Conservation (phyloP, 2,329 filamentous ascomycete genomes). For the Xylaria sp. region DNA sequence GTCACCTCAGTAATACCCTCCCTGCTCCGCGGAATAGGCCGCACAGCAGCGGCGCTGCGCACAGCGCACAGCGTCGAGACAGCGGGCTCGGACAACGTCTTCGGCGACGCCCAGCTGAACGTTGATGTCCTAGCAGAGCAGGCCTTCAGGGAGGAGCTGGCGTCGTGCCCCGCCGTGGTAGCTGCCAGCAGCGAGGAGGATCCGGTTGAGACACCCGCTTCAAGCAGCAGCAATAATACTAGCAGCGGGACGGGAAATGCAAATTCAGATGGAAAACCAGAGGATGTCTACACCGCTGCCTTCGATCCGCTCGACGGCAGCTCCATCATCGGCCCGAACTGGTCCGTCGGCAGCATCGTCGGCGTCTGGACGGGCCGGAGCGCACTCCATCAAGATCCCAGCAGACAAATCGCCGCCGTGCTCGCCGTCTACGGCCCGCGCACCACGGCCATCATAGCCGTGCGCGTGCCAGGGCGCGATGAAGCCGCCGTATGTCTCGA, state of each 20-base stretch:
- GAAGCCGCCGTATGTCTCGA: slow-evolving; percentile 60
- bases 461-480: slow-evolving; percentile 57
- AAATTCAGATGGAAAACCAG: not conserved
- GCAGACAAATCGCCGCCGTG: slow-evolving; percentile 60
- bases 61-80: slow-evolving; percentile 58
- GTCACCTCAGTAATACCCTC: slow-evolving; percentile 60
- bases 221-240: not conserved
- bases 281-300: slow-evolving; percentile 63
- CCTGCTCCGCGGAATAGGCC: slow-evolving; percentile 58
- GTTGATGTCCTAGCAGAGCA: slow-evolving; percentile 65
- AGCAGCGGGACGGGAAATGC: not conserved
- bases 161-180: slow-evolving; percentile 56
- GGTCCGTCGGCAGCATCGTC: slow-evolving; percentile 69
- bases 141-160: slow-evolving; percentile 58
- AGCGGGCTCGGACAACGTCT: slow-evolving; percentile 63
- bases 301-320: slow-evolving; percentile 74
- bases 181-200: slow-evolving; percentile 71
- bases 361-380: slow-evolving; percentile 66
- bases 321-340: slow-evolving; percentile 69
- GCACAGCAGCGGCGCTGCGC: slow-evolving; percentile 59
- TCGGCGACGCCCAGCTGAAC: slow-evolving; percentile 70
- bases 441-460: slow-evolving; percentile 65
- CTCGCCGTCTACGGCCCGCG: slow-evolving; percentile 66
- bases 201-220: slow-evolving; percentile 57
- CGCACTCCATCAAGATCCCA: slow-evolving; percentile 56